A percentile compares a stretch with the other conserved stretches of the same genome.
These are phyloP conservation scores for Fomes fomentarius DNA, from an alignment of 1,284 basidiomycete species.

Conservation along the genomic window DNA sequence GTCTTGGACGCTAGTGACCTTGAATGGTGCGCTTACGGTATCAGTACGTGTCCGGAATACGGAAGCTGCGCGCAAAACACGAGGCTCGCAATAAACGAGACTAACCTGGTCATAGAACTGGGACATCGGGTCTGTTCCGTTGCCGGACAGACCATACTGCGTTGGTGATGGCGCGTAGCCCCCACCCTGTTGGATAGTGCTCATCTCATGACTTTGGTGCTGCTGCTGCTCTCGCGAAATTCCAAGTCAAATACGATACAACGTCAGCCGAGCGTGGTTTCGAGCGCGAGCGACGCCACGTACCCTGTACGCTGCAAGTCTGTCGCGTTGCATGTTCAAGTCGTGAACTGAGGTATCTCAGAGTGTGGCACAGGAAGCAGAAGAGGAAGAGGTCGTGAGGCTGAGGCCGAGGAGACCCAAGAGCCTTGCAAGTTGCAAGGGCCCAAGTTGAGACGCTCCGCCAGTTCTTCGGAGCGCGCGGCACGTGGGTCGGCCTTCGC, in stretches of 20 bases:
- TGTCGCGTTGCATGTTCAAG: conserved; percentile 41
- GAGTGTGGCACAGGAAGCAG: neutral
- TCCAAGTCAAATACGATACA: conserved; percentile 26
- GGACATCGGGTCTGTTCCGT: conserved; percentile 38
- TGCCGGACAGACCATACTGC: conserved; percentile 27
- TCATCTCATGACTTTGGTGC: conserved; percentile 38
- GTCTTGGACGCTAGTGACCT: conserved; percentile 56
- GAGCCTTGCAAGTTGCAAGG: conserved; percentile 9
- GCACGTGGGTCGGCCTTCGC: neutral
- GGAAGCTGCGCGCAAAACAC: neutral
- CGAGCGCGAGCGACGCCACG: conserved; percentile 16
- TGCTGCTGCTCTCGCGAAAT: conserved; percentile 35
- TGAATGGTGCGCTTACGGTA: neutral
- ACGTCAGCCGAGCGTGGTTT: conserved; percentile 18
- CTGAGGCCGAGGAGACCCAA: conserved; percentile 5
- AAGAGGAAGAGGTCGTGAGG: neutral
- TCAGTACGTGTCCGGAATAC: neutral
- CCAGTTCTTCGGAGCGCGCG: neutral
- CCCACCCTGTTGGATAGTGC: conserved; percentile 19
- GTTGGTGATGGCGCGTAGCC: conserved; percentile 10
- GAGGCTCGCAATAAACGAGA: neutral
- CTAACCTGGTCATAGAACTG: conserved; percentile 45
- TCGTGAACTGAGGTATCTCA: conserved; percentile 31
- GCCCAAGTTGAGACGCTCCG: neutral
- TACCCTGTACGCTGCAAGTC: conserved; percentile 45